Evolutionary conservation across 495 filamentous ascomycete genomes (phyloP), one percentile per base, ranked within the genome.

Genomic region (Neurospora sp.): DNA sequence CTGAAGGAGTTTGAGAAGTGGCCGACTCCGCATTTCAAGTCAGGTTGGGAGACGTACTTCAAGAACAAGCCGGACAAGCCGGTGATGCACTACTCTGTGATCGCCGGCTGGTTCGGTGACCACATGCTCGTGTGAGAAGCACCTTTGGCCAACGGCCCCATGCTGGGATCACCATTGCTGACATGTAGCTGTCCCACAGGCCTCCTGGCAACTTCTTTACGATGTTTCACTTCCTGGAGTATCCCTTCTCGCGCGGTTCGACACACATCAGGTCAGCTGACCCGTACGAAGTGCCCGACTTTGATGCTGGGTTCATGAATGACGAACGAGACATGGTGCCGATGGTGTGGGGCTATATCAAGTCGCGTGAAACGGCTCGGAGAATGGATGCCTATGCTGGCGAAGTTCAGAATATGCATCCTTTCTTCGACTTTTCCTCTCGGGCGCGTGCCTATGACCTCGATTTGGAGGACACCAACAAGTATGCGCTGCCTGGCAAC

Each of bases 141-240:
- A 38, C 18, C 31, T 31, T 40, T 18, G 68, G 68, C 8, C 20
- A 38, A 20, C 3, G 8, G 20, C 35, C 8, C 8, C 5, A 22
- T 69, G 3, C 0, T 4, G 0, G 0, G 35, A 3, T 3, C 16
- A 8, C 35, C 35, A 38, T 69, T 39, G 9, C 42, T 71, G 18
- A 37, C 16, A 72, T 9, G 68, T 27, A 59, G 44, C 45, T 22
- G 35, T 38, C 39, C 7, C 18, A 5, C 39, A 84, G 80, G 80
- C 91, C 75, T 5, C 74, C 75, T 37, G 92, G 91, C 61, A 93
- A 94, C 73, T 94, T 94, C 85, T 94, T 94, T 84, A 91, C 88
- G 73, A 94, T 94, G 91, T 94, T 94, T 85, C 91, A 94, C 77
- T 94, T 94, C 86, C 80, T 93, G 70, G 90, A 93, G 82, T 94